Base-by-base conservation (phyloP, 306 rosid species). In the Clitoria ternatea region DNA sequence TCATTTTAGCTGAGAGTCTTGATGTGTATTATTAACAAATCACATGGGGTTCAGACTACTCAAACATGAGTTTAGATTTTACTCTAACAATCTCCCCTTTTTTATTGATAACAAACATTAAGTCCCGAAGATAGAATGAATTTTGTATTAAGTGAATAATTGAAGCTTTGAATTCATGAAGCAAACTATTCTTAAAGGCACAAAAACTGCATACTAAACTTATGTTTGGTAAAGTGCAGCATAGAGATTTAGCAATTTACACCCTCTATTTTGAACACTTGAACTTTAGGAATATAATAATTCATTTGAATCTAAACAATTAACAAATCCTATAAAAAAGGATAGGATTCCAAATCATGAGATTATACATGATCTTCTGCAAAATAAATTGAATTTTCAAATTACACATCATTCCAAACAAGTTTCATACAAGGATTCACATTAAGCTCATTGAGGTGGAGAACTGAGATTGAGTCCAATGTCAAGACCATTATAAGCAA, bases 401-500 rank as follows among this genome's bases (percentile, higher is more conserved):
- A 27, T 22, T 15, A 45, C 44, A 71, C 19, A 42, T 71, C 44
- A 43, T n/a, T 71, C 32, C 42, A 43, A 37, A 37, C 1, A 8
- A 37, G 32, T 2, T 29, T 29, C 2, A 5, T 29, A 29, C 32
- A 29, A 29, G 3, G 32, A 2, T 6, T 2, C 37, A 33, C 6
- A 0, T 48, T n/a, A 48, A 18, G 27, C 13, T 48, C 55, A 48
- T 13, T 7, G 8, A 48, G 80, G 73, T 52, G 79, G 73, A 82
- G 85, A 81, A 43, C 81, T 69, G 59, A 78, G 70, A 71, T 72
- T 71, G 77, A 90, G 87, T 27, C 8, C 32, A 4, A 93, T 80
- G 69, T 87, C 97, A 77, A 93, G 75, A 65, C 96, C 97, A 54
- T 90, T 93, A 76, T 88, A 87, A 65, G 96, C 94, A 55, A 93